Evolutionary conservation across 1,139 yeast species (phyloP).

Genomic region (Yamadazyma triangularis): DNA sequence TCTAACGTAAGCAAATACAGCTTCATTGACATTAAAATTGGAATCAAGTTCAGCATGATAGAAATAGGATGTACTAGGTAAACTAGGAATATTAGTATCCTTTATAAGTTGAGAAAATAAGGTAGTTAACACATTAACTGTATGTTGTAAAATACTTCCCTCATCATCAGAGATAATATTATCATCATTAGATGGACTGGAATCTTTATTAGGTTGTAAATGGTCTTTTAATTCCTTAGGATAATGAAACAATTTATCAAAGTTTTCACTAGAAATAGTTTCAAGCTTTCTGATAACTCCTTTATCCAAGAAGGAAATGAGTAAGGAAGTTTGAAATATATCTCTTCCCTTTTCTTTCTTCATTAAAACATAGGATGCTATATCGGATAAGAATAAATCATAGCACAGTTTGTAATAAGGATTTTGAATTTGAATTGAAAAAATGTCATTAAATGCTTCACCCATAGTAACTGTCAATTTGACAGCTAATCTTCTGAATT

Average conservation of each 20-base stretch:
- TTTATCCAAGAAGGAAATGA: conserved; percentile 42
- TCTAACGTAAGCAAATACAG: conserved; percentile 39
- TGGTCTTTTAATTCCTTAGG: conserved; percentile 8
- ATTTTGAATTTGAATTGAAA: conserved; percentile 20
- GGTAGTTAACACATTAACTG: conserved; percentile 36
- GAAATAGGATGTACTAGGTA: conserved; percentile 23
- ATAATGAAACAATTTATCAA: conserved; percentile 1
- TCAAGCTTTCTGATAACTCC: conserved; percentile 34
- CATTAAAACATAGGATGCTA: conserved; percentile 21
- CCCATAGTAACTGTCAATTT: conserved; percentile 37
- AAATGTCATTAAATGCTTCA: conserved; percentile 20
- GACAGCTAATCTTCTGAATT: conserved; percentile 37
- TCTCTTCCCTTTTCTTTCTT: conserved; percentile 31
- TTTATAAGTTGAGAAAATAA: conserved; percentile 37
- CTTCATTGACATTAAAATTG: conserved; percentile 15
- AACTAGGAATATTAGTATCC: conserved; percentile 16
- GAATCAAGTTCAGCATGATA: conserved; percentile 16
- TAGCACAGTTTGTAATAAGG: conserved; percentile 19
- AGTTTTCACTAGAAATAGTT: conserved; percentile 14
- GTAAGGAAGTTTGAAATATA: conserved; percentile 38
- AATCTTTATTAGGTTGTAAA: conserved; percentile 17
- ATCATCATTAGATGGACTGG: no score
- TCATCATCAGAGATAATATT: conserved; percentile 32
- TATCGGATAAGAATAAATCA: conserved; percentile 25
- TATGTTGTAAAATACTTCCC: conserved; percentile 36